Evolutionary conservation across 371 early-diverging fungal genomes (phyloP).

Genomic region (Actinomortierella ambigua): DNA sequence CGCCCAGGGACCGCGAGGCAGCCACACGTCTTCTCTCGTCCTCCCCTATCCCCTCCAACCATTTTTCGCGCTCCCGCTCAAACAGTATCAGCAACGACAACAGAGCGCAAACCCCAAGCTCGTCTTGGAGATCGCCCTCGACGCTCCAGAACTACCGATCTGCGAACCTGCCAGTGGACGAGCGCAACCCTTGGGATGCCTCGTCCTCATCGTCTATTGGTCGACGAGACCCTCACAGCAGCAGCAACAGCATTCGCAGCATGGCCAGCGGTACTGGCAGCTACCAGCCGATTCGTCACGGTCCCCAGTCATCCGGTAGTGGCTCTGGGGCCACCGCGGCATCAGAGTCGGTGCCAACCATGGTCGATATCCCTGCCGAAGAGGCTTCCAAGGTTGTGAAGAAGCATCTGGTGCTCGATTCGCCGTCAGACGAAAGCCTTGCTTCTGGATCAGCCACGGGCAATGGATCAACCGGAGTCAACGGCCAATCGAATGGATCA

Average conservation of each 20-base stretch:
- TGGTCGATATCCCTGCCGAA: constrained; percentile 64
- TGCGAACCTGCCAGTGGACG: too few relatives aligned
- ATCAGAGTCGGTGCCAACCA: constrained; percentile 22
- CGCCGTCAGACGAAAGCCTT: constrained; percentile 46
- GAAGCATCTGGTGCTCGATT: constrained; percentile 70
- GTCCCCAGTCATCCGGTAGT: too few relatives aligned
- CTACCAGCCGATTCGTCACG: too few relatives aligned
- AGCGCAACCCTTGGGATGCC: too few relatives aligned
- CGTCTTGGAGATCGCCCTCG: constrained; percentile 45
- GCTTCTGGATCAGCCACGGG: constrained; percentile 26
- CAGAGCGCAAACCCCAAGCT: constrained; percentile 21
- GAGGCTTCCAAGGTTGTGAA: constrained; percentile 75
- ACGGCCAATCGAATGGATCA: constrained; percentile 29
- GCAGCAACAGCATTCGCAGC: constrained; percentile 25
- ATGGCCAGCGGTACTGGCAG: constrained; percentile 7
- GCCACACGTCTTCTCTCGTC: constrained; percentile 35
- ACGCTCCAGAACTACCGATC: constrained; percentile 42
- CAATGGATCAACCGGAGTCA: constrained; percentile 41
- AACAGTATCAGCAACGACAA: constrained; percentile 12
- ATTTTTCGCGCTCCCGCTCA: constrained; percentile 25
- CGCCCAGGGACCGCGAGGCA: constrained; percentile 33
- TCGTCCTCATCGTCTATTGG: neutral
- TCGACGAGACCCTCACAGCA: constrained; percentile 27
- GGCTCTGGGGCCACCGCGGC: neutral
- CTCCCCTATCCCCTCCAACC: constrained; percentile 25